These are phyloP conservation scores for Cystobasidiopsis lactophilus DNA, from an alignment of 768 basidiomycete species.

Conservation along the genomic window DNA sequence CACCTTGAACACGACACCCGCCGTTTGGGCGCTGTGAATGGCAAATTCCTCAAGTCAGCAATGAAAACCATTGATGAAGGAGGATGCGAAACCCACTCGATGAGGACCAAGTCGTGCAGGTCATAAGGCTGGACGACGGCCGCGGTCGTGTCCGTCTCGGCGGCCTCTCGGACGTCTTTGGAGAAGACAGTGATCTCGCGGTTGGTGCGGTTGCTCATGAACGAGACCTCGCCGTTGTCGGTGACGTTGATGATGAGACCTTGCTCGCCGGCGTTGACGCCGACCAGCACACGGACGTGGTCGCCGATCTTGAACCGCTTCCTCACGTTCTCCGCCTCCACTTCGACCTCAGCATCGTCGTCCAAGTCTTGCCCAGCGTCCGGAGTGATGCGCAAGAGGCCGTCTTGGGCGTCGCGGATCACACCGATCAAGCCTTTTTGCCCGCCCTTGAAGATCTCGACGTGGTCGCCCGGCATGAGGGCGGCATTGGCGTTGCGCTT, in stretches of 20 bases:
- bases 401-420: slow-evolving; percentile 68
- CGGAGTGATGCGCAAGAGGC: slow-evolving; percentile 49
- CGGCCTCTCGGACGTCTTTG: slow-evolving; percentile 88
- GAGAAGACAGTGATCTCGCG: slow-evolving; percentile 95
- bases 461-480: slow-evolving; percentile 89
- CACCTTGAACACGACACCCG: slow-evolving; percentile 92
- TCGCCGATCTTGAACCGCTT: slow-evolving; percentile 93
- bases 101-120: slow-evolving; percentile 82
- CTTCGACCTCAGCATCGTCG: slow-evolving; percentile 37
- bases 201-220: slow-evolving; percentile 91
- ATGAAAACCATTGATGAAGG: too few species aligned
- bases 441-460: slow-evolving; percentile 94
- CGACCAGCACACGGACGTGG: slow-evolving; percentile 94
- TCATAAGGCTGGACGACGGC: slow-evolving; percentile 85
- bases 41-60: not conserved
- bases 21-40: slow-evolving; percentile 57
- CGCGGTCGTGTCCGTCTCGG: slow-evolving; percentile 80
- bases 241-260: slow-evolving; percentile 82
- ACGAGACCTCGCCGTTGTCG: slow-evolving; percentile 66
- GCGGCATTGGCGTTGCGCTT: slow-evolving; percentile 75
- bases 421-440: slow-evolving; percentile 80
- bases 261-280: slow-evolving; percentile 82
- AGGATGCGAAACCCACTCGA: slow-evolving; percentile 45
- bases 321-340: slow-evolving; percentile 67
- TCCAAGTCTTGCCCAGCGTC: slow-evolving; percentile 27